phyloP scores from a whole-genome alignment of 345 rosid genomes.

The Cardiospermum halicacabum region DNA sequence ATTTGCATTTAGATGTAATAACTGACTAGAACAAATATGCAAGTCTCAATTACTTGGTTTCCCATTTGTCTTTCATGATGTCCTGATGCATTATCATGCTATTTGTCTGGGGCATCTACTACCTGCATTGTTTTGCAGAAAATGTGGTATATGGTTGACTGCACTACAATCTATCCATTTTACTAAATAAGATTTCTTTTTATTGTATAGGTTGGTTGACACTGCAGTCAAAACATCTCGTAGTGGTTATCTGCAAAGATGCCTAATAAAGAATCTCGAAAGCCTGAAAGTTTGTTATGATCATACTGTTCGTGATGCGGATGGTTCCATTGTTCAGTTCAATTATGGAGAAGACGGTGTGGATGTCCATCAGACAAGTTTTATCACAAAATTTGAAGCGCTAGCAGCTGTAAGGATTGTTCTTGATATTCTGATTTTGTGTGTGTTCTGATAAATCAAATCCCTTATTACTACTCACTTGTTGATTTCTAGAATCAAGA shows the following conservation, averaged over 20 bases:
- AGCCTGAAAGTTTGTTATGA: constrained; percentile 83
- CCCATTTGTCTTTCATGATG: not conserved
- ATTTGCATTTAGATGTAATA: no score
- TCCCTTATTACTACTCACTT: constrained; percentile 11
- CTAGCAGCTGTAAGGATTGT: constrained; percentile 53
- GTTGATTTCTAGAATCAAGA: constrained; percentile 63
- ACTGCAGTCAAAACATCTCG: constrained; percentile 99
- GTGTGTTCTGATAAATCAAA: constrained; percentile 6
- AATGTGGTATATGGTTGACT: not conserved
- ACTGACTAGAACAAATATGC: no score
- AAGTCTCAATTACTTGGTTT: not conserved
- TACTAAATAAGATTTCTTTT: constrained; percentile 18
- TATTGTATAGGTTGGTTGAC: constrained; percentile 71
- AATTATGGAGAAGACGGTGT: constrained; percentile 96
- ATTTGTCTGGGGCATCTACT: not conserved
- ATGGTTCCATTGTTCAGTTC: constrained; percentile 91
- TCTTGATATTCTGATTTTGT: constrained; percentile 11
- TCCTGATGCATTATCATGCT: not conserved
- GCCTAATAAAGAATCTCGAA: constrained; percentile 95
- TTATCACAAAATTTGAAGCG: constrained; percentile 66
- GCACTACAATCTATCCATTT: not conserved
- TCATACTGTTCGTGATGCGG: constrained; percentile 93
- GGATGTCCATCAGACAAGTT: constrained; percentile 87
- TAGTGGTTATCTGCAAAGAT: constrained; percentile 98
- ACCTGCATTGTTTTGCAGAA: not conserved